Evolutionary conservation across 2,329 filamentous ascomycete genomes (phyloP).

Genomic region (Pestalotiopsis sp.): DNA sequence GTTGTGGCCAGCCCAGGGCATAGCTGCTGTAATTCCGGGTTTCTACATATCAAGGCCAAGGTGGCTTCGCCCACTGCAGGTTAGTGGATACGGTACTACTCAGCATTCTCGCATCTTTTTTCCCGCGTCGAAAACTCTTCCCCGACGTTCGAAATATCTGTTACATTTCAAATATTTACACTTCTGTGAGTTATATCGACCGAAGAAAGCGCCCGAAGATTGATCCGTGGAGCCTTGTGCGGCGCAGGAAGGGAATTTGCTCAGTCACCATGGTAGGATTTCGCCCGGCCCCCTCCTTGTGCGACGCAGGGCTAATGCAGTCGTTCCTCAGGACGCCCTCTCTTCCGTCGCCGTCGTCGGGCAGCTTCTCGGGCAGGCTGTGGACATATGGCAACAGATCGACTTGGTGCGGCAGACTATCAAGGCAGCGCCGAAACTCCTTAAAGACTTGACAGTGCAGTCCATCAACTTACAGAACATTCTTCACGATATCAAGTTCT

Average conservation of each 20-base stretch:
- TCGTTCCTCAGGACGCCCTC: slow-evolving; percentile 9
- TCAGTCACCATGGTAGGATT: background rate
- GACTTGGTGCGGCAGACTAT: slow-evolving; percentile 7
- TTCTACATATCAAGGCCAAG: no score
- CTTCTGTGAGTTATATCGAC: background rate
- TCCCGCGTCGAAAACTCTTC: background rate
- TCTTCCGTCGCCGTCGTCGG: slow-evolving; percentile 3
- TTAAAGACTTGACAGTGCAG: background rate
- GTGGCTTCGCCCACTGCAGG: background rate
- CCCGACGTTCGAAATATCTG: background rate
- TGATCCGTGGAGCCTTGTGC: background rate
- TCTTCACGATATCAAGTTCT: slow-evolving; percentile 1
- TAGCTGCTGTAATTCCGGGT: no score
- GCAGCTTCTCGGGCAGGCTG: slow-evolving; percentile 4
- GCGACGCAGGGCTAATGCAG: background rate
- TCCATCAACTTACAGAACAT: background rate
- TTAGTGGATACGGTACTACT: background rate
- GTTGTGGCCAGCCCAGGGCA: no score
- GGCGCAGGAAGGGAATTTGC: background rate
- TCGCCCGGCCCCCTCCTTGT: background rate
- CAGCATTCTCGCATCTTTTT: background rate
- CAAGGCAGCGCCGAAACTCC: slow-evolving; percentile 1
- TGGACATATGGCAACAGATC: slow-evolving; percentile 13
- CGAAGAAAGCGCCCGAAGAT: background rate
- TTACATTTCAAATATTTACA: background rate